phyloP scores from a whole-genome alignment of 2,329 filamentous ascomycete species.

The Fusarium sarcochroum region DNA sequence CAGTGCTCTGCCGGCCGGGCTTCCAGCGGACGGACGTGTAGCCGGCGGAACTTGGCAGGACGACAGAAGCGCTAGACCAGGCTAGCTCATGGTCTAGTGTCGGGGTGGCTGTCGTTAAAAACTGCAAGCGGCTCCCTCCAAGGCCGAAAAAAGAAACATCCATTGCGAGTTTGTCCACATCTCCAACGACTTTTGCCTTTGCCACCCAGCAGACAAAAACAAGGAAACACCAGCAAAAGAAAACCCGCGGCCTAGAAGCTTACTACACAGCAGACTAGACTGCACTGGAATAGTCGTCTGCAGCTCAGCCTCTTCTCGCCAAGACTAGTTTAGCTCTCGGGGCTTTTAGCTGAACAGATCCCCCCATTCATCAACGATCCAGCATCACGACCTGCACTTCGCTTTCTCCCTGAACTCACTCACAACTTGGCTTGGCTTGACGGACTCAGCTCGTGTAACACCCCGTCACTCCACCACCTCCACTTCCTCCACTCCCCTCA shows the following conservation, averaged over 20 bases:
- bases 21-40: conserved; percentile 19
- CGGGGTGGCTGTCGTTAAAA: conserved; percentile 42
- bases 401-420: conserved; percentile 7
- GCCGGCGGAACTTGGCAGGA: conserved; percentile 37
- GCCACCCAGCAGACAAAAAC: conserved; percentile 35
- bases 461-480: conserved; percentile 30
- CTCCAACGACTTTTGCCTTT: conserved; percentile 29
- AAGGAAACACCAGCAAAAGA: conserved; percentile 17
- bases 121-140: conserved; percentile 42
- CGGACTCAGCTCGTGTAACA: conserved; percentile 43
- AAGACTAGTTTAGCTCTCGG: conserved; percentile 36
- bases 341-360: conserved; percentile 33
- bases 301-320: conserved; percentile 40
- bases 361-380: conserved; percentile 16
- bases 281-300: conserved; percentile 26
- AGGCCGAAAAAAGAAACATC: conserved; percentile 45
- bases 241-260: background rate
- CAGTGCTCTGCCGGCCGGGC: conserved; percentile 9
- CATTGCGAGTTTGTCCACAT: conserved; percentile 29
- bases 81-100: conserved; percentile 24
- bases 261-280: conserved; percentile 9
- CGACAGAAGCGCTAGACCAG: conserved; percentile 32
- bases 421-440: conserved; percentile 22
- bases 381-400: conserved; percentile 29
- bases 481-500: conserved; percentile 36